phyloP scores from a whole-genome alignment of 148 eudicot species.

The Chenopodium album region DNA sequence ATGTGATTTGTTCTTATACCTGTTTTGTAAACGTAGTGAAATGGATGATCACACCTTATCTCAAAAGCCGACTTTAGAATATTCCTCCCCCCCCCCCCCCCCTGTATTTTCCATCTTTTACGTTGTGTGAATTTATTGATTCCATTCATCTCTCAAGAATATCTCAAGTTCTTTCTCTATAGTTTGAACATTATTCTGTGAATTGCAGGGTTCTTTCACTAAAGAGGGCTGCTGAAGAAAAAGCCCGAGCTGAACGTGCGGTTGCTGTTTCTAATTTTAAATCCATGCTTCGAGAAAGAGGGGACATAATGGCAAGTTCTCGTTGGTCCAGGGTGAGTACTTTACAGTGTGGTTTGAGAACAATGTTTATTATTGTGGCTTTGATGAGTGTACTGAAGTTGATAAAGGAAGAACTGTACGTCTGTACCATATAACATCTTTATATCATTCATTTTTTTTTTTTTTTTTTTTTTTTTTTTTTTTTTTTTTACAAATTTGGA shows the following conservation, averaged over 20 bases:
- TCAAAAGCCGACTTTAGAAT: background rate
- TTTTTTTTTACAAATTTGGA: background rate
- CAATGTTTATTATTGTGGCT: background rate
- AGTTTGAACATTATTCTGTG: slow-evolving; percentile 5
- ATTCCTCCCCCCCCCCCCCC: too few relatives aligned
- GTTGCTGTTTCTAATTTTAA: slow-evolving; percentile 63
- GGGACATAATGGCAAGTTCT: slow-evolving; percentile 57
- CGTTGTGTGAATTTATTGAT: background rate
- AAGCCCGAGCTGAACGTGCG: slow-evolving; percentile 69
- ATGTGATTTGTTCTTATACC: background rate
- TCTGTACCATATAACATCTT: background rate
- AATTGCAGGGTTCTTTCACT: slow-evolving; percentile 62
- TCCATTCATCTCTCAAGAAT: background rate
- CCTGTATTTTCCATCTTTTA: background rate
- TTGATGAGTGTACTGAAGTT: background rate
- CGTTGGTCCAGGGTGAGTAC: slow-evolving; percentile 95
- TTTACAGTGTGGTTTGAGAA: background rate
- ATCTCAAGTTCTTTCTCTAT: background rate
- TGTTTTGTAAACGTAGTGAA: background rate
- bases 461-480: too few relatives aligned
- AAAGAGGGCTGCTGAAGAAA: slow-evolving; percentile 70
- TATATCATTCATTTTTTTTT: too few relatives aligned
- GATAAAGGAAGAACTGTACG: background rate
- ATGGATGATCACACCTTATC: background rate
- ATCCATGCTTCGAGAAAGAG: slow-evolving; percentile 78